Evolutionary conservation across 192 early-diverging fungal genomes (phyloP).

Genomic region (Martensiomyces pterosporus): DNA sequence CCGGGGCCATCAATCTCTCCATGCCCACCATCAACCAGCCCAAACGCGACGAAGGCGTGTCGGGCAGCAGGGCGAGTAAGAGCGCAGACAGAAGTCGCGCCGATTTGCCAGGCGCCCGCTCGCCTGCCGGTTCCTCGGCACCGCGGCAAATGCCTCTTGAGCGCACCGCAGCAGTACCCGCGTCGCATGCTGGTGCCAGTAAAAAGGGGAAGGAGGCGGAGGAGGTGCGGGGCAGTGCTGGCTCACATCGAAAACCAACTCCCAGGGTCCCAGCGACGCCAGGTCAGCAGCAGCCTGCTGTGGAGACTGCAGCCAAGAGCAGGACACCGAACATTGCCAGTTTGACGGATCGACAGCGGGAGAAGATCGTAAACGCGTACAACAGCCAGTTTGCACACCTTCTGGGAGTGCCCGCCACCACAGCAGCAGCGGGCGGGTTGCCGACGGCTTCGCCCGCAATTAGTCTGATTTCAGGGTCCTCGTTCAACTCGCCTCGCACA

Average conservation of each 20-base stretch:
- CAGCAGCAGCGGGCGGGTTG: conserved; percentile 8
- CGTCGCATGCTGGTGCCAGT: too few relatives aligned
- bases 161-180: too few relatives aligned
- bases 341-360: conserved; percentile 22
- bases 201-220: too few relatives aligned
- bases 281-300: conserved; percentile 9
- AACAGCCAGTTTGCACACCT: conserved; percentile 41
- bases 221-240: too few relatives aligned
- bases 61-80: conserved; percentile 16
- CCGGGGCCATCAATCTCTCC: conserved; percentile 39
- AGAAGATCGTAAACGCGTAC: conserved; percentile 29
- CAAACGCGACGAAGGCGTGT: background rate
- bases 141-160: too few relatives aligned
- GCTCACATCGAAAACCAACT: too few relatives aligned
- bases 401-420: conserved; percentile 14
- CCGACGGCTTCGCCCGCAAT: conserved; percentile 31
- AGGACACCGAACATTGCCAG: too few relatives aligned
- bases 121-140: too few relatives aligned
- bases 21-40: conserved; percentile 23
- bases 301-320: background rate
- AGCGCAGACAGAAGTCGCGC: conserved; percentile 37
- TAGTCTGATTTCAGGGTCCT: conserved; percentile 28
- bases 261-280: too few relatives aligned
- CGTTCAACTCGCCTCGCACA: conserved; percentile 45
- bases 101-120: conserved; percentile 18